phyloP scores from a whole-genome alignment of 2,329 filamentous ascomycete species.

The Clonostachys sp. region DNA sequence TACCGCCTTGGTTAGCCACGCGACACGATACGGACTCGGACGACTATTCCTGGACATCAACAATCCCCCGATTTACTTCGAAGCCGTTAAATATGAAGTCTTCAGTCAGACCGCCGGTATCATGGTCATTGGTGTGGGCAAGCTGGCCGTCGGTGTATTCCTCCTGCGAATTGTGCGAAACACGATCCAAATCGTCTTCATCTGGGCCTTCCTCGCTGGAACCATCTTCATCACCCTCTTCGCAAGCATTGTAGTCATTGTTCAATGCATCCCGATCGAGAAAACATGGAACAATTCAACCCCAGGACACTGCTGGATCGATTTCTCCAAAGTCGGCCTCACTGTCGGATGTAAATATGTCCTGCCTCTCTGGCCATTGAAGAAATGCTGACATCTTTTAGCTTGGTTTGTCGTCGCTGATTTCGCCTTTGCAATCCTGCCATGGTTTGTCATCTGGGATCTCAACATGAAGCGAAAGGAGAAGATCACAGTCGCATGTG shows the following conservation, averaged over 20 bases:
- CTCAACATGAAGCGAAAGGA: constrained; percentile 17
- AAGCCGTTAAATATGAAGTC: constrained; percentile 6
- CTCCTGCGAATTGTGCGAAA: constrained; percentile 17
- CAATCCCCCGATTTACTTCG: background rate
- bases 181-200: constrained; percentile 10
- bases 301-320: constrained; percentile 13
- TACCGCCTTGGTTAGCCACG: background rate
- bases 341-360: background rate
- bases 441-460: constrained; percentile 15
- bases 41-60: constrained; percentile 1
- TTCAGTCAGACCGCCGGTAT: constrained; percentile 8
- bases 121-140: constrained; percentile 6
- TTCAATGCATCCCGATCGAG: constrained; percentile 14
- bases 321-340: constrained; percentile 5
- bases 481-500: constrained; percentile 14
- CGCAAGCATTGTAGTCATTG: constrained; percentile 15
- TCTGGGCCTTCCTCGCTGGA: constrained; percentile 17
- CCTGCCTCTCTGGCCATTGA: too few relatives aligned
- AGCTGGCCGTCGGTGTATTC: constrained; percentile 7
- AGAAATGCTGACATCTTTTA: background rate
- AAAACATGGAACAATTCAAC: constrained; percentile 12
- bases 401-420: constrained; percentile 11
- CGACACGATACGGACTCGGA: constrained; percentile 3
- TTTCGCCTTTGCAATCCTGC: constrained; percentile 11
- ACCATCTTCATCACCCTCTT: constrained; percentile 13